These are phyloP conservation scores for Eucalyptus urophylla DNA, from an alignment of 345 rosid species.

Conservation along the genomic window DNA sequence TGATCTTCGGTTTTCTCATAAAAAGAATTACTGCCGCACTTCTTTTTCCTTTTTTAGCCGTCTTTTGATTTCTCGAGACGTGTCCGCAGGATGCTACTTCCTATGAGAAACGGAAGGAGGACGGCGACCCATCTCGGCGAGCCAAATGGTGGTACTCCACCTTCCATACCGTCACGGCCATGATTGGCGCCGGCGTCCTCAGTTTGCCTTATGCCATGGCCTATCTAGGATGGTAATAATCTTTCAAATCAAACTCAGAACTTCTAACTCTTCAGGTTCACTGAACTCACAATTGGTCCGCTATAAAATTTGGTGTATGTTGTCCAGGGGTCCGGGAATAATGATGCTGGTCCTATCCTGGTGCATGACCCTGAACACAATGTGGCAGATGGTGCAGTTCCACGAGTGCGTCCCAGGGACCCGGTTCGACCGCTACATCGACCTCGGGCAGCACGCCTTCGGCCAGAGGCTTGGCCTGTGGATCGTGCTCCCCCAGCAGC, in stretches of 20 bases:
- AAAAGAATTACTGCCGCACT: background rate
- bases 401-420: conserved; percentile 89
- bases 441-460: conserved; percentile 76
- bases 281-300: background rate
- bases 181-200: conserved; percentile 94
- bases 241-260: too few relatives aligned
- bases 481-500: conserved; percentile 89
- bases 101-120: conserved; percentile 42
- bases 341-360: conserved; percentile 53
- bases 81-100: background rate
- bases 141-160: conserved; percentile 99
- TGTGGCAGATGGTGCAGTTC: conserved; percentile 96
- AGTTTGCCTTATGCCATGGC: conserved; percentile 96
- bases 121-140: conserved; percentile 37
- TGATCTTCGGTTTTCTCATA: background rate
- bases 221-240: conserved; percentile 72
- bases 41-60: background rate
- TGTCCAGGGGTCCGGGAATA: conserved; percentile 77
- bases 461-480: conserved; percentile 71
- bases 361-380: conserved; percentile 78
- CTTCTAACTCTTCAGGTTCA: background rate
- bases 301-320: background rate
- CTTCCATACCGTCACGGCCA: conserved; percentile 88
- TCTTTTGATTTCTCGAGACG: background rate
- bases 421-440: conserved; percentile 77